Percentiles rank a stretch among this genome's conserved stretches.
These are phyloP conservation scores for Penicillium coffeae DNA, from an alignment of 495 filamentous ascomycete species.

Conservation along the genomic window DNA sequence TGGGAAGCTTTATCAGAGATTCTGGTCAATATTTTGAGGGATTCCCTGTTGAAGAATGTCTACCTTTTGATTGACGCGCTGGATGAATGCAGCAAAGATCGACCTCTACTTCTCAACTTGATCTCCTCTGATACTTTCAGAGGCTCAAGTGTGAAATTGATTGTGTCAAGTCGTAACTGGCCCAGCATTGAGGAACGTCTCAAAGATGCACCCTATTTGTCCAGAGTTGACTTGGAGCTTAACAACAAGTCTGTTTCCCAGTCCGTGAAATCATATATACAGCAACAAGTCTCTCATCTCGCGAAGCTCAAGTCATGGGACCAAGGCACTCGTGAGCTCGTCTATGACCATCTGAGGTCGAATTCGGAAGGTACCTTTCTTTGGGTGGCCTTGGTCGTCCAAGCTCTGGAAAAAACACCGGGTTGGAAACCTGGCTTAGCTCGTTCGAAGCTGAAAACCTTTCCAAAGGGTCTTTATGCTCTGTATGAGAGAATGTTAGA, in stretches of 20 bases:
- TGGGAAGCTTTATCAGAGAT: neutral
- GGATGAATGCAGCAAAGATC: neutral
- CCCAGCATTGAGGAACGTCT: neutral
- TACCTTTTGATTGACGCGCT: neutral
- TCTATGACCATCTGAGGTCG: neutral
- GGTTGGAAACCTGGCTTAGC: neutral
- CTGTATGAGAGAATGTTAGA: slow-evolving; percentile 18
- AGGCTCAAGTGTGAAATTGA: neutral
- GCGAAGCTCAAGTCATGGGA: neutral
- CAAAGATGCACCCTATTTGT: neutral
- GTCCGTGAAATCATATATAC: neutral
- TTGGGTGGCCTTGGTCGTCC: slow-evolving; percentile 3
- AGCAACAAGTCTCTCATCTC: neutral
- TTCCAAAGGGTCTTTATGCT: slow-evolving; percentile 9
- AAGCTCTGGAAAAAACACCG: neutral
- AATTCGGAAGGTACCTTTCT: slow-evolving; percentile 5
- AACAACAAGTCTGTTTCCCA: neutral
- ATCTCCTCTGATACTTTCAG: neutral
- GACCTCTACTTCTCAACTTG: neutral
- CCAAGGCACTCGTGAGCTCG: neutral
- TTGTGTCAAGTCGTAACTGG: neutral
- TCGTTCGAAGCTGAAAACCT: neutral
- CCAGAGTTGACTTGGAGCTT: neutral
- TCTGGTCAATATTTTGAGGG: neutral
- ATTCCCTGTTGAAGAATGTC: neutral